Percentiles rank a stretch among this genome's conserved stretches.
phyloP scores from a whole-genome alignment of 164 flowering plant genomes.

The Magnolia sinica region DNA sequence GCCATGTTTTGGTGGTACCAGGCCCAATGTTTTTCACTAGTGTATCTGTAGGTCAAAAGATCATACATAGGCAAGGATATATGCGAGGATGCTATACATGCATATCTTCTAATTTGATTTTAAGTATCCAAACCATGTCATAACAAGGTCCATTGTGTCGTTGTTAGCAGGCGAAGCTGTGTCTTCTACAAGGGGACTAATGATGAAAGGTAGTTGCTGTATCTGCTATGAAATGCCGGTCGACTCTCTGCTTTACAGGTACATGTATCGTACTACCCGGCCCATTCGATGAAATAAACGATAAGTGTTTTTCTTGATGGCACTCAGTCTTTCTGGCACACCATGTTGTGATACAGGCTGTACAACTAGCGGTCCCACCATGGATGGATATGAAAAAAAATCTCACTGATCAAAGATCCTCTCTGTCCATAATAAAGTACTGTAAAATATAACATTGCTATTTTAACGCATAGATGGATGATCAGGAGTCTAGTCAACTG shows the following conservation, averaged over 20 bases:
- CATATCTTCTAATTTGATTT: background rate
- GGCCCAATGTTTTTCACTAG: too few relatives aligned
- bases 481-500: too few relatives aligned
- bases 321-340: background rate
- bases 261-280: background rate
- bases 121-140: background rate
- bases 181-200: constrained; percentile 9
- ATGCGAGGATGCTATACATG: too few relatives aligned
- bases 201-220: constrained; percentile 51
- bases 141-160: background rate
- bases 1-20: background rate
- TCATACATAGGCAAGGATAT: too few relatives aligned
- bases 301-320: background rate
- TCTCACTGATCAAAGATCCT: too few relatives aligned
- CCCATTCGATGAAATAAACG: background rate
- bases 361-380: too few relatives aligned
- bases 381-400: too few relatives aligned
- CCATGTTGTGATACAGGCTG: too few relatives aligned
- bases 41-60: too few relatives aligned
- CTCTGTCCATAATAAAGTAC: too few relatives aligned
- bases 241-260: constrained; percentile 87
- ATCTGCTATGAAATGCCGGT: constrained; percentile 65
- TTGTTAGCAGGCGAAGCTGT: constrained; percentile 22
- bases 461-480: too few relatives aligned
- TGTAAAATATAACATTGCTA: too few relatives aligned